These are phyloP conservation scores for Yamadazyma membranifaciens DNA, from an alignment of 1,139 yeast species.

Conservation along the genomic window DNA sequence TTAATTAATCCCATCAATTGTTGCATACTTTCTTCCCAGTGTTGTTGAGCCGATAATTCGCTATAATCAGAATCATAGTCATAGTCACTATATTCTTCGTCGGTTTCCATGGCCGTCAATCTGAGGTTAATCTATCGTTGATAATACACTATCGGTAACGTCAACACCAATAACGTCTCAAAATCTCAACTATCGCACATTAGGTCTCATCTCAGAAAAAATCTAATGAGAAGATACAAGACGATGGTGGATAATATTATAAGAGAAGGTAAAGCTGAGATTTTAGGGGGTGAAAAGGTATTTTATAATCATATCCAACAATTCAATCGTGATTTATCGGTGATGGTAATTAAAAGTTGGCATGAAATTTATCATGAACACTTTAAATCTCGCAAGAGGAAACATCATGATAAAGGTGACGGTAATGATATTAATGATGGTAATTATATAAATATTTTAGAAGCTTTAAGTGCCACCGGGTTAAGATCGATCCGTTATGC, in stretches of 20 bases:
- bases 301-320: conserved; percentile 97
- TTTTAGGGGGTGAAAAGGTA: conserved; percentile 69
- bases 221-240: conserved; percentile 4
- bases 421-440: conserved; percentile 7
- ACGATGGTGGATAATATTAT: conserved; percentile 38
- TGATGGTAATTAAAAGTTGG: conserved; percentile 86
- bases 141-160: too few species aligned
- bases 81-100: conserved; percentile 5
- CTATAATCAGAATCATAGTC: conserved; percentile 9
- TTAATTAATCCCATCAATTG: conserved; percentile 59
- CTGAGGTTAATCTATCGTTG: neutral
- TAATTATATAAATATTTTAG: conserved; percentile 60
- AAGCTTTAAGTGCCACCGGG: conserved; percentile 94
- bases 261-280: conserved; percentile 78
- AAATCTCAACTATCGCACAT: neutral
- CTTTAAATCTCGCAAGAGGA: conserved; percentile 19
- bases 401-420: conserved; percentile 2
- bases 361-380: conserved; percentile 48
- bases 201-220: conserved; percentile 2
- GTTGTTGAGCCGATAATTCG: conserved; percentile 54
- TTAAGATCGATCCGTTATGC: conserved; percentile 91
- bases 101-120: neutral
- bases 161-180: too few species aligned
- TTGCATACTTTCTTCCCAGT: conserved; percentile 75
- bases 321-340: conserved; percentile 88